Evolutionary conservation across 441 rosid genomes (phyloP).

Genomic region (Metrosideros polymorpha): DNA sequence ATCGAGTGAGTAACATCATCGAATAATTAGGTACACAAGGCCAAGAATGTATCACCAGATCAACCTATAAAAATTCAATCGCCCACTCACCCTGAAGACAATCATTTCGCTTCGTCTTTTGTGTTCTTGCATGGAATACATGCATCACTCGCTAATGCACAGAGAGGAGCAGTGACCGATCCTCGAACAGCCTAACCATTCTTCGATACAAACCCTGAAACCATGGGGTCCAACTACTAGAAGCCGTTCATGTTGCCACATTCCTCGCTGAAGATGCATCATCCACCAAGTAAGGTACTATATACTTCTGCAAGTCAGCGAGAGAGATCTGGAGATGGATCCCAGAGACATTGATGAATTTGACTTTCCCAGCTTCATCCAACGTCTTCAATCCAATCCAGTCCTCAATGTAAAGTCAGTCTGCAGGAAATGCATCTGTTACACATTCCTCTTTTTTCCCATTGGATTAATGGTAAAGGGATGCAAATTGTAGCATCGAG

Average conservation of each 20-base stretch:
- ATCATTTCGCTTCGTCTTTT: not conserved
- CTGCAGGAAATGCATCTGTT: not conserved
- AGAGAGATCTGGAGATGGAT: constrained; percentile 35
- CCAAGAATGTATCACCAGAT: not conserved
- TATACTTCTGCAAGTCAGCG: constrained; percentile 48
- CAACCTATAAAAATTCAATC: not conserved
- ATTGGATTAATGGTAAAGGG: not conserved
- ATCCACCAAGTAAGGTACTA: constrained; percentile 51
- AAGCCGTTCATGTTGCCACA: not conserved
- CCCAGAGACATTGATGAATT: not conserved
- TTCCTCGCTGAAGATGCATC: not conserved
- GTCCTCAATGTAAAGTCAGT: not conserved
- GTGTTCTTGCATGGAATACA: not conserved
- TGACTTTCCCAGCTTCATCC: not conserved
- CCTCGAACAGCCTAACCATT: not conserved
- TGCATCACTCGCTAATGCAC: not conserved
- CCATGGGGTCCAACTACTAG: not conserved
- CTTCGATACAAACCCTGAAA: not conserved
- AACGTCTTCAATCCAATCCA: not conserved
- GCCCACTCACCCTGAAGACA: not conserved
- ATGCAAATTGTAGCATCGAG: not conserved
- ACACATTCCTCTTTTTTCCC: not conserved
- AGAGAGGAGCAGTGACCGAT: not conserved
- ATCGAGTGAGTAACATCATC: not conserved
- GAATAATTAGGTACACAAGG: not conserved